Evolutionary conservation across 2,329 filamentous ascomycete genomes (phyloP), one percentile per base, ranked within the genome.

Genomic region (Colletotrichum liaoningense): DNA sequence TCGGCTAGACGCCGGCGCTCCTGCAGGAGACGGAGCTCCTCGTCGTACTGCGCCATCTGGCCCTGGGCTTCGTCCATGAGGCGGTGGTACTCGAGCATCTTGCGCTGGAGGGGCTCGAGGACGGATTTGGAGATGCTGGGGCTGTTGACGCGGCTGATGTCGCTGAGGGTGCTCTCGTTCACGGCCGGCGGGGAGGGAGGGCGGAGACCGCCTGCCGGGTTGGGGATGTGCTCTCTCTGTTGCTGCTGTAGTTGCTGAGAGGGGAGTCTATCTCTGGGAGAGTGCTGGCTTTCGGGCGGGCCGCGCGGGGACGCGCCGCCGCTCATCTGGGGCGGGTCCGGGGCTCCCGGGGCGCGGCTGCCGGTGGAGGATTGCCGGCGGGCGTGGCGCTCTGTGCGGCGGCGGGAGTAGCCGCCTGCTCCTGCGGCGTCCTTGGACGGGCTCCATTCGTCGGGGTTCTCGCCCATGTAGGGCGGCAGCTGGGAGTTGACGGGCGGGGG

Each of bases 41-140:
- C 83, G 77, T 86, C 85, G 19, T 86, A 81, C 33, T 80, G 81
- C 26, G 79, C 76, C 80, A 86, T 84, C 76, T 86, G 79, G 6
- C 80, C 79, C 74, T 85, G 82, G 57, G 84, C 84, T 33, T 83
- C 81, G 30, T 78, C 76, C 85, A 86, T 86, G 56, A 84, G 77
- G 56, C 75, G 78, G 16, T 82, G 79, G 78, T 86, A 86, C 80
- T 86, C 84, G 60, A 79, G 78, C 55, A 86, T 83, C 79, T 86
- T 86, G 64, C 81, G 80, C 72, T 85, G 83, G 0, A 86, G 83
- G 5, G 85, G 85, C 73, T 84, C 83, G 42, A 86, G 82, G 69
- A 86, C 85, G 75, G 80, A 84, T 73, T 84, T 81, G 65, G 81
- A 77, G 63, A 86, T 82, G 77, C 81, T 84, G 22, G 85, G 85